Evolutionary conservation across 2,329 filamentous ascomycete genomes (phyloP), one percentile per base, ranked within the genome.

Genomic region (Fusarium gaditjirri): DNA sequence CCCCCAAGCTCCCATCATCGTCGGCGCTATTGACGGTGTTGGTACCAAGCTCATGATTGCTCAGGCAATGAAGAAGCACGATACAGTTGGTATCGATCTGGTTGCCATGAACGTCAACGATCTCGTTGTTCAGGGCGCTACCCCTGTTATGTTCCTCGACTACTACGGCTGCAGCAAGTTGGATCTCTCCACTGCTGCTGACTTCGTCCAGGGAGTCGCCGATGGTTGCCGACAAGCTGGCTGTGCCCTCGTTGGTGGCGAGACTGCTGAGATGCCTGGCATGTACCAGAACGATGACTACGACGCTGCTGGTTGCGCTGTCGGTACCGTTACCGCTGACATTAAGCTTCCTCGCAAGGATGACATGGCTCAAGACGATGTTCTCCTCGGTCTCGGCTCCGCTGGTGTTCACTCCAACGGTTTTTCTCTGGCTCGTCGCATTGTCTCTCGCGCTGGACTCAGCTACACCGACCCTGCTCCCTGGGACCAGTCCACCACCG

Each of bases 51-150:
- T 98, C 76, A 97, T 97, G 87, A 94, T 99, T 78, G 96, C 96
- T 1, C 95, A 98, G 80, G 89, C 91, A 17, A 93, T 97, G 85
- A 88, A 91, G 76, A 94, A 97, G 83, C 96, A 98, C 83, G 91
- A 95, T 81, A 97, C 95, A 6, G 95, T 99, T 16, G 96, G 96
- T 68, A 94, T 99, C 76, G 96, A 99, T 80, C 89, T 99, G 39
- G 96, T 99, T 8, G 96, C 96, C 74, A 98, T 98, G 95, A 98
- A 98, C 81, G 96, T 98, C 80, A 99, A 99, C 82, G 96, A 99
- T 79, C 88, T 99, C 0, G 92, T 99, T 56, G 96, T 98, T 13
- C 95, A 98, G 84, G 96, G 96, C 60, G 96, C 96, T 17, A 94
- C 96, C 75, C 95, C 96, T 5, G 87, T 98, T 72, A 96, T 96